These are phyloP conservation scores for Volutella citrinella DNA, from an alignment of 2,329 filamentous ascomycete species.

Conservation along the genomic window DNA sequence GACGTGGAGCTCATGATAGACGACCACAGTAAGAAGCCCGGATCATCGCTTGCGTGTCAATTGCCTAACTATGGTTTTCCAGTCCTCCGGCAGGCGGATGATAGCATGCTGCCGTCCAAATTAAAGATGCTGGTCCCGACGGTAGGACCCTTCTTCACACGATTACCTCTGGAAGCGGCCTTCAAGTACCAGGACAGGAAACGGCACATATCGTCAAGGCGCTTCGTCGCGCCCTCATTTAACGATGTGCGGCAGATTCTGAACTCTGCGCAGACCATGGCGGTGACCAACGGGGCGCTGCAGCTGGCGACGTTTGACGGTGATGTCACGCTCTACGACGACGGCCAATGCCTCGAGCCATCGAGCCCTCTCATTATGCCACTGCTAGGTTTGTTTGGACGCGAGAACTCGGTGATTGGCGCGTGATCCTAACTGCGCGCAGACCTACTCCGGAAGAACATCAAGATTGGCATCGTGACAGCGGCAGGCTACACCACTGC, in stretches of 20 bases:
- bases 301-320: slow-evolving; percentile 95
- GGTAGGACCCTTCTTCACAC: slow-evolving; percentile 91
- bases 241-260: slow-evolving; percentile 92
- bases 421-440: slow-evolving; percentile 2
- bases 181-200: slow-evolving; percentile 87
- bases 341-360: slow-evolving; percentile 75
- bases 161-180: slow-evolving; percentile 79
- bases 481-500: slow-evolving; percentile 92
- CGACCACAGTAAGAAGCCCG: slow-evolving; percentile 68
- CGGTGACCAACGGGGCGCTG: slow-evolving; percentile 73
- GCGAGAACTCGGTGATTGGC: background rate
- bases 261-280: slow-evolving; percentile 93
- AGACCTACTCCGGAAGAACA: slow-evolving; percentile 72
- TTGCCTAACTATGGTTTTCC: too few species aligned
- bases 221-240: slow-evolving; percentile 94
- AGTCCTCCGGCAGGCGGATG: slow-evolving; percentile 69
- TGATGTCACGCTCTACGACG: slow-evolving; percentile 92
- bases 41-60: too few species aligned
- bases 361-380: slow-evolving; percentile 73
- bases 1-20: slow-evolving; percentile 91
- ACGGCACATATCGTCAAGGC: slow-evolving; percentile 82
- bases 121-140: slow-evolving; percentile 88
- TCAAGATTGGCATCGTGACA: slow-evolving; percentile 92
- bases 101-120: slow-evolving; percentile 73
- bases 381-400: slow-evolving; percentile 43